phyloP scores from a whole-genome alignment of 2,329 filamentous ascomycete genomes.

The Nothopassalora personata region DNA sequence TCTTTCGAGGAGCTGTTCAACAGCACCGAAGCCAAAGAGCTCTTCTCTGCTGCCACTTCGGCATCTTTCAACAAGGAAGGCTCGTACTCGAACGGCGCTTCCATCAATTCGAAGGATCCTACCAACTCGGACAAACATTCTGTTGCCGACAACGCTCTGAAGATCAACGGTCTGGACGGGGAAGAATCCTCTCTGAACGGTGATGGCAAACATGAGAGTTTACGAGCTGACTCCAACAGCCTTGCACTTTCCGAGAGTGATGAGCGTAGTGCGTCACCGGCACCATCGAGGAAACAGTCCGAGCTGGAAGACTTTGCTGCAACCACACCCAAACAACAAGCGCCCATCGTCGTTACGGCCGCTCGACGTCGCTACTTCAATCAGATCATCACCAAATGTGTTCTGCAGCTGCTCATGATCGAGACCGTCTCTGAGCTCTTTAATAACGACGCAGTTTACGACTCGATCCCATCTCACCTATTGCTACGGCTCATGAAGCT shows the following conservation, averaged over 20 bases:
- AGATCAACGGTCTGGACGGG: constrained; percentile 37
- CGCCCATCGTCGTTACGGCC: constrained; percentile 86
- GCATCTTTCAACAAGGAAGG: constrained; percentile 23
- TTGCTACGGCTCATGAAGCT: constrained; percentile 88
- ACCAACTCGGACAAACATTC: constrained; percentile 14
- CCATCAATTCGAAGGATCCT: constrained; percentile 15
- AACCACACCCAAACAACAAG: constrained; percentile 64
- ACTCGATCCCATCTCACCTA: constrained; percentile 83
- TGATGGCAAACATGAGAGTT: constrained; percentile 8
- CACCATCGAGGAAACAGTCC: constrained; percentile 26
- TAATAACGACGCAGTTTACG: constrained; percentile 92
- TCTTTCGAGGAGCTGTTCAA: constrained; percentile 96
- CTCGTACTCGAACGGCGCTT: constrained; percentile 20
- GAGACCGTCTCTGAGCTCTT: constrained; percentile 99
- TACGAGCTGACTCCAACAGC: constrained; percentile 13
- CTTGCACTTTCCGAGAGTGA: constrained; percentile 16
- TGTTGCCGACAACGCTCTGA: constrained; percentile 35
- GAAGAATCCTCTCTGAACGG: constrained; percentile 19
- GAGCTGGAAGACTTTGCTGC: constrained; percentile 77
- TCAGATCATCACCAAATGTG: constrained; percentile 97
- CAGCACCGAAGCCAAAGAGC: constrained; percentile 85
- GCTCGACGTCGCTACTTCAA: constrained; percentile 95
- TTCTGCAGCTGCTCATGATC: constrained; percentile 96
- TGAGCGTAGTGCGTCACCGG: constrained; percentile 15
- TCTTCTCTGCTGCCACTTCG: constrained; percentile 76